These are phyloP conservation scores for Lablab purpureus DNA, from an alignment of 306 rosid genomes.

Conservation along the genomic window DNA sequence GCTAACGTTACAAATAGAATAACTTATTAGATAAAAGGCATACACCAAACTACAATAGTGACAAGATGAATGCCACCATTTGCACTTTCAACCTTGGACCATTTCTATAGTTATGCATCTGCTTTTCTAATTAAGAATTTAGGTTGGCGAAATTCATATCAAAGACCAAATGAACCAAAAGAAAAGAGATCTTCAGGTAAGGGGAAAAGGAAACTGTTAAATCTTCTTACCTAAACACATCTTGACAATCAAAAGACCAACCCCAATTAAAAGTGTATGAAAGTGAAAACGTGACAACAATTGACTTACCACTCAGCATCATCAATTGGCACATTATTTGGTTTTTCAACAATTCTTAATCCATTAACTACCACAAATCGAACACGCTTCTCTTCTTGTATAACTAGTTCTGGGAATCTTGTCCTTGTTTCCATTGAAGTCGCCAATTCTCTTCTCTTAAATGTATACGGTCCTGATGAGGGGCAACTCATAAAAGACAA, in stretches of 20 bases:
- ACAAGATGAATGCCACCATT: conserved; percentile 18
- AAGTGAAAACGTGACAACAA: conserved; percentile 5
- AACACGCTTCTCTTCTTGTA: conserved; percentile 96
- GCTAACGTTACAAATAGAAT: background rate
- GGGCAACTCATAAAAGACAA: conserved; percentile 32
- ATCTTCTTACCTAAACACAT: conserved; percentile 16
- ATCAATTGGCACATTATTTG: conserved; percentile 64
- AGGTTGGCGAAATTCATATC: background rate
- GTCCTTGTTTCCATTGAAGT: conserved; percentile 93
- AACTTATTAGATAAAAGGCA: background rate
- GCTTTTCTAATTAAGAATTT: background rate
- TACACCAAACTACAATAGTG: background rate
- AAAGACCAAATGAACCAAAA: conserved; percentile 13
- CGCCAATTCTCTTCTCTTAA: conserved; percentile 94
- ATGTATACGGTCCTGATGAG: conserved; percentile 68
- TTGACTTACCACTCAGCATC: conserved; percentile 85
- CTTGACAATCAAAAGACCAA: conserved; percentile 7
- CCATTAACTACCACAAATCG: conserved; percentile 98
- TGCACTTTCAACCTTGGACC: conserved; percentile 17
- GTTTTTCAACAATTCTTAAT: conserved; percentile 84
- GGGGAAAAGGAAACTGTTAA: conserved; percentile 10
- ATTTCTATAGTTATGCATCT: background rate
- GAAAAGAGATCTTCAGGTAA: conserved; percentile 1
- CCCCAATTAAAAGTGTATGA: background rate
- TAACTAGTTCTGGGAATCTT: conserved; percentile 89